Evolutionary conservation across 805 yeast species (phyloP).

Genomic region (Kodamaea laetipori): DNA sequence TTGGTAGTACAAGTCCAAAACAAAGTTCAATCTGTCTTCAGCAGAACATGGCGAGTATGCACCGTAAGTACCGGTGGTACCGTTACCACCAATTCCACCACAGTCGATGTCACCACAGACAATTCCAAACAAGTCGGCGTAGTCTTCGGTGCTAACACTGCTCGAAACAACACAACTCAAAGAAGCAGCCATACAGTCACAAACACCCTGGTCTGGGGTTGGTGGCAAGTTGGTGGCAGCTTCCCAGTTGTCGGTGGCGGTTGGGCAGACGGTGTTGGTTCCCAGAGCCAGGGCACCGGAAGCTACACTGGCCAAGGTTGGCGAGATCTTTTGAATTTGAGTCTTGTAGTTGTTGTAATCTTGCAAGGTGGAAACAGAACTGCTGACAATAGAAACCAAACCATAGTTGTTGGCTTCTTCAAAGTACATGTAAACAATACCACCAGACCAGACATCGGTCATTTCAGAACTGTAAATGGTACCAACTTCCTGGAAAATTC

Average conservation of each 20-base stretch:
- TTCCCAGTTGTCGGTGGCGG: conserved; percentile 34
- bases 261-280: conserved; percentile 40
- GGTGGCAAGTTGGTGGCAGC: conserved; percentile 46
- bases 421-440: conserved; percentile 85
- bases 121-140: conserved; percentile 34
- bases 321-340: conserved; percentile 56
- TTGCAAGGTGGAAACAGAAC: conserved; percentile 56
- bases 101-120: conserved; percentile 41
- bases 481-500: conserved; percentile 71
- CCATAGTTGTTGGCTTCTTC: conserved; percentile 77
- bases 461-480: conserved; percentile 64
- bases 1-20: conserved; percentile 41
- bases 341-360: conserved; percentile 67
- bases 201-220: conserved; percentile 40
- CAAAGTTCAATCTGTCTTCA: conserved; percentile 40
- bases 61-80: conserved; percentile 44
- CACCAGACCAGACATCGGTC: conserved; percentile 90
- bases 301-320: conserved; percentile 44
- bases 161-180: conserved; percentile 37
- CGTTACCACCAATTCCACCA: conserved; percentile 39
- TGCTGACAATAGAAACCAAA: conserved; percentile 54
- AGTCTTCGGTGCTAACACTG: conserved; percentile 33
- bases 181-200: conserved; percentile 39
- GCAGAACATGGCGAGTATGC: conserved; percentile 41
- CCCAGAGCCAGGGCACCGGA: conserved; percentile 25